phyloP scores from a whole-genome alignment of 805 yeast genomes.

The Yarrowia osloensis region DNA sequence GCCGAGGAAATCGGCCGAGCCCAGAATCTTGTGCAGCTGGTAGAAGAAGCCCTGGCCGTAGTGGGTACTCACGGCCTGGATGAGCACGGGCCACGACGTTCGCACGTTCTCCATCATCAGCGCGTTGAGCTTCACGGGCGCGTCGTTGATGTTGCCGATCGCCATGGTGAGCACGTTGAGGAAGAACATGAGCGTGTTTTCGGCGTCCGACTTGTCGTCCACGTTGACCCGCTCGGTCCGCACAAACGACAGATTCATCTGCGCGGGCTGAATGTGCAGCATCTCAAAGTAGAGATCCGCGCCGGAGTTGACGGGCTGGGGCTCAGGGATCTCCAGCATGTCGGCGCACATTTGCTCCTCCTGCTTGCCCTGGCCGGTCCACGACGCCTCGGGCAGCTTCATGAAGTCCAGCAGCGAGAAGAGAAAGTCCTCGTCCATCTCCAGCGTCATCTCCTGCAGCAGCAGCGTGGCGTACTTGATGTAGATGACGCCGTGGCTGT shows the following conservation, averaged over 20 bases:
- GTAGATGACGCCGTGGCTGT: conserved; percentile 83
- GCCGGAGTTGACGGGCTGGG: conserved; percentile 55
- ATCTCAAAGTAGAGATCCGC: conserved; percentile 89
- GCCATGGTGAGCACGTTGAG: conserved; percentile 93
- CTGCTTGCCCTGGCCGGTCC: conserved; percentile 51
- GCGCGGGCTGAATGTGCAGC: conserved; percentile 87
- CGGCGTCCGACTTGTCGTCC: conserved; percentile 61
- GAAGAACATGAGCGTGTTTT: conserved; percentile 71
- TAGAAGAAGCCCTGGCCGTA: conserved; percentile 90
- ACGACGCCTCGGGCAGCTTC: conserved; percentile 78
- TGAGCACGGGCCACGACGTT: conserved; percentile 74
- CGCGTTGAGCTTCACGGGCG: conserved; percentile 88
- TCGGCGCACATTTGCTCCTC: conserved; percentile 62
- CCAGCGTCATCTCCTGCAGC: conserved; percentile 87
- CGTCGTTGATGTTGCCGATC: conserved; percentile 93
- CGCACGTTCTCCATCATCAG: conserved; percentile 84
- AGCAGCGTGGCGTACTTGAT: conserved; percentile 89
- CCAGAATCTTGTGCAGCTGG: conserved; percentile 88
- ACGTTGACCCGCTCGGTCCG: conserved; percentile 78
- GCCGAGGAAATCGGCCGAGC: conserved; percentile 95
- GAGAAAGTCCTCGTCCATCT: conserved; percentile 90
- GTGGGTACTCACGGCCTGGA: conserved; percentile 74
- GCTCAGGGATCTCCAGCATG: conserved; percentile 67
- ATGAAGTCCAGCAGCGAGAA: conserved; percentile 79
- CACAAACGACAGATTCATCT: conserved; percentile 84